Conservation (phyloP, 2,329 filamentous ascomycete genomes). For the Fusarium anthophilum region DNA sequence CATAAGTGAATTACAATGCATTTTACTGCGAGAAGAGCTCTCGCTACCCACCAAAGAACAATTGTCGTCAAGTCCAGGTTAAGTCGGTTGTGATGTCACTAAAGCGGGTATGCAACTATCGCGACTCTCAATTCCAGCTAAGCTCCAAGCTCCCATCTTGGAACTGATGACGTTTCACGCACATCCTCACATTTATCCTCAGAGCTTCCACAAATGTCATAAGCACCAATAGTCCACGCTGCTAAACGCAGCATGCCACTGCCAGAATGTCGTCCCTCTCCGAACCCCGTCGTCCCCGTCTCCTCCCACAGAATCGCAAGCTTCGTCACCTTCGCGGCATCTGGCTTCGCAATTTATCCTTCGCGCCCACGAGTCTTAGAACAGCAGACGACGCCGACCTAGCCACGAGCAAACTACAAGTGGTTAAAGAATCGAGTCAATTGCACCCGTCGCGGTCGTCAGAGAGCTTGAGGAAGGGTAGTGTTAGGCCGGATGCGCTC, state of each 20-base stretch:
- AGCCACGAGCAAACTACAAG: conserved; percentile 72
- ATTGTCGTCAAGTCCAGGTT: background rate
- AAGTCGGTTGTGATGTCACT: conserved; percentile 17
- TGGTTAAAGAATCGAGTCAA: conserved; percentile 57
- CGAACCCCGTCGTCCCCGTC: conserved; percentile 57
- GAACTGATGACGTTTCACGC: conserved; percentile 29
- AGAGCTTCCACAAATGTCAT: conserved; percentile 31
- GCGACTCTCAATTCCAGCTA: conserved; percentile 33
- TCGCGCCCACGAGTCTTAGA: conserved; percentile 66
- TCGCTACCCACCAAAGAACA: no score
- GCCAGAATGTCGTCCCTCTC: conserved; percentile 49
- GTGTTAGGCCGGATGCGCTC: conserved; percentile 50
- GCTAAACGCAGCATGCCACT: conserved; percentile 32
- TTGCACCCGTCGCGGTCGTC: conserved; percentile 67
- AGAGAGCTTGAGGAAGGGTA: conserved; percentile 56
- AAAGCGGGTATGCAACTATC: conserved; percentile 42
- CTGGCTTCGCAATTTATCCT: conserved; percentile 84
- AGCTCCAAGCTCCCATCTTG: conserved; percentile 32
- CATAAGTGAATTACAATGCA: background rate
- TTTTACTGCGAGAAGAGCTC: background rate
- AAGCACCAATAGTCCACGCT: conserved; percentile 17
- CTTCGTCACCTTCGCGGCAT: conserved; percentile 88
- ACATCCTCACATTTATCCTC: background rate
- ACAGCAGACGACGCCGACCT: conserved; percentile 84
- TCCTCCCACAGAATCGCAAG: conserved; percentile 81